These are phyloP conservation scores for Zygotorulaspora mrakii DNA, from an alignment of 1,139 yeast genomes.

Conservation along the genomic window DNA sequence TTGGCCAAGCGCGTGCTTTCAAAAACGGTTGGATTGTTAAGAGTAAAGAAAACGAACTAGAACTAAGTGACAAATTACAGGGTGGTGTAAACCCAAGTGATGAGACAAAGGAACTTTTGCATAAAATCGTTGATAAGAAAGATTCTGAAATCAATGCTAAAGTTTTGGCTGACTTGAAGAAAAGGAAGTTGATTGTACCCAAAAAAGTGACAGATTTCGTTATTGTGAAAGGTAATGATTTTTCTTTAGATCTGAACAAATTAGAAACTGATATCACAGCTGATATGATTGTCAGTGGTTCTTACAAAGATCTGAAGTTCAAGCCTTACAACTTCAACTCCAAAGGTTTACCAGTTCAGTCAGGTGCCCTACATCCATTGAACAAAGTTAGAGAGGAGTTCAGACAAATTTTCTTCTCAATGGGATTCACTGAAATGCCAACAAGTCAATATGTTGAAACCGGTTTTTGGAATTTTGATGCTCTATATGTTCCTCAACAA, in stretches of 20 bases:
- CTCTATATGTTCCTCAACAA: conserved; percentile 95
- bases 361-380: conserved; percentile 96
- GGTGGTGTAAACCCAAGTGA: conserved; percentile 47
- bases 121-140: conserved; percentile 45
- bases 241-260: conserved; percentile 73
- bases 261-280: conserved; percentile 91
- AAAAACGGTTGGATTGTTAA: conserved; percentile 95
- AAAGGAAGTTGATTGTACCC: conserved; percentile 78
- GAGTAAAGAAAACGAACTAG: conserved; percentile 69
- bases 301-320: conserved; percentile 82
- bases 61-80: conserved; percentile 49
- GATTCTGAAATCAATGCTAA: conserved; percentile 61
- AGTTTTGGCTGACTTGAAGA: conserved; percentile 79
- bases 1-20: conserved; percentile 98
- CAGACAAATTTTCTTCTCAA: conserved; percentile 92
- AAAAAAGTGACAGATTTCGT: conserved; percentile 72
- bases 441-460: conserved; percentile 96
- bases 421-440: conserved; percentile 99
- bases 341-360: conserved; percentile 79
- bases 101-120: conserved; percentile 61
- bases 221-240: conserved; percentile 77
- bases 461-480: conserved; percentile 98
- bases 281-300: conserved; percentile 78
- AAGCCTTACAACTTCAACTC: conserved; percentile 95
- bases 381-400: conserved; percentile 96